These are phyloP conservation scores for Microsporum canis DNA, from an alignment of 2,329 filamentous ascomycete species.

Conservation along the genomic window DNA sequence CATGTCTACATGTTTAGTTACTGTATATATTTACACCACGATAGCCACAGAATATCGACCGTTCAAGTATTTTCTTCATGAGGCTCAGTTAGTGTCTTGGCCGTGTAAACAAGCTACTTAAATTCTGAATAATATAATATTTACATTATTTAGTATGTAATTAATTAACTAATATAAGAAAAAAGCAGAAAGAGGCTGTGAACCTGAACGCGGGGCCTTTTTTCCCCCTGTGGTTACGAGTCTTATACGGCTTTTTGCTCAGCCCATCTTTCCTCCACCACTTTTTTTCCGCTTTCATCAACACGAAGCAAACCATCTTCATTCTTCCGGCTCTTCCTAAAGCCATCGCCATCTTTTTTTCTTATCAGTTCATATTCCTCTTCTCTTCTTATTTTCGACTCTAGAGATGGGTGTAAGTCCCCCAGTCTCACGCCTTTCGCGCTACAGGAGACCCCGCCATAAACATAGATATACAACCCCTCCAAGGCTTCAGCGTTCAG, in stretches of 20 bases:
- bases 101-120: not conserved
- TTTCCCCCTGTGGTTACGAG: no score
- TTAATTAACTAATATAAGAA: no score
- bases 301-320: not conserved
- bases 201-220: no score
- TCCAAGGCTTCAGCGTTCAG: not conserved
- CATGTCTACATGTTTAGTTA: not conserved
- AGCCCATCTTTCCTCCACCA: no score
- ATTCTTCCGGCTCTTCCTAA: not conserved
- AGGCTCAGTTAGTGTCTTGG: not conserved
- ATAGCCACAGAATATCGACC: not conserved
- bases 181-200: no score
- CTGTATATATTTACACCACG: not conserved
- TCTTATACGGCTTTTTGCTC: no score
- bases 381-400: not conserved
- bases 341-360: not conserved
- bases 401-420: slow-evolving; percentile 3
- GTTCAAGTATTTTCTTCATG: not conserved
- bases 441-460: not conserved
- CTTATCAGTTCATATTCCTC: not conserved
- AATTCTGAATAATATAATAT: no score
- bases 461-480: not conserved
- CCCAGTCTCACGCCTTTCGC: not conserved
- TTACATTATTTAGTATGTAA: no score
- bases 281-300: not conserved